Base-by-base conservation (phyloP, 2,329 filamentous ascomycete species). In the Scedosporium aurantiacum region DNA sequence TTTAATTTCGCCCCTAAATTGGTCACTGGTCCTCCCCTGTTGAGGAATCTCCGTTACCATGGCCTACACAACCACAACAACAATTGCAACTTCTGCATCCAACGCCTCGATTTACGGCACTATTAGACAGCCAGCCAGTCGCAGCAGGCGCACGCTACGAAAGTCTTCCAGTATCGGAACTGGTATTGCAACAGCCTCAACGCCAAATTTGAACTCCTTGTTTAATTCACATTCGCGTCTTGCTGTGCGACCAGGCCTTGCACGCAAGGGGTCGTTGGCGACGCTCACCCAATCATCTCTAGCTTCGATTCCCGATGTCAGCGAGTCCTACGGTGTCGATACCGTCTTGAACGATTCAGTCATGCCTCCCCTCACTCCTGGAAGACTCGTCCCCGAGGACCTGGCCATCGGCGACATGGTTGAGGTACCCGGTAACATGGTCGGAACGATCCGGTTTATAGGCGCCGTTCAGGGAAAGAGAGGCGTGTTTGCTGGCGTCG, bases 341-440 rank as follows among this genome's bases (percentile, higher is more conserved):
- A 80, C 80, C 62, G 79, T 84, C 63, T 68, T 72, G 69, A 74
- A 64, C 70, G 69, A 69, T 66, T 52, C 63, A 65, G 50, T 65
- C 66, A 61, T 67, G 68, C 67, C 71, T 60, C 82, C 80, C 37
- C 71, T 77, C 60, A 85, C 82, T 0, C 83, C 83, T 27, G 77
- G 76, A 61, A 76, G 80, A 73, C 75, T 70, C 66, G 77, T 70
- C 66, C 74, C 75, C 64, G 79, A 81, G 60, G 70, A 78, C 64
- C 74, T 96, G 63, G 81, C 85, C 65, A 80, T 94, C 47, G 93
- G 93, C 66, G 93, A 97, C 71, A 73, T 80, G 40, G 93, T 97
- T 64, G 92, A 97, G 67, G 93, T 97, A 56, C 92, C 93, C 1
- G 94, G 94, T 50, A 90, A 88, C 72, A 96, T 99, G 91, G 79